These are phyloP conservation scores for Sedum album DNA, from an alignment of 164 flowering plant genomes.

Conservation along the genomic window DNA sequence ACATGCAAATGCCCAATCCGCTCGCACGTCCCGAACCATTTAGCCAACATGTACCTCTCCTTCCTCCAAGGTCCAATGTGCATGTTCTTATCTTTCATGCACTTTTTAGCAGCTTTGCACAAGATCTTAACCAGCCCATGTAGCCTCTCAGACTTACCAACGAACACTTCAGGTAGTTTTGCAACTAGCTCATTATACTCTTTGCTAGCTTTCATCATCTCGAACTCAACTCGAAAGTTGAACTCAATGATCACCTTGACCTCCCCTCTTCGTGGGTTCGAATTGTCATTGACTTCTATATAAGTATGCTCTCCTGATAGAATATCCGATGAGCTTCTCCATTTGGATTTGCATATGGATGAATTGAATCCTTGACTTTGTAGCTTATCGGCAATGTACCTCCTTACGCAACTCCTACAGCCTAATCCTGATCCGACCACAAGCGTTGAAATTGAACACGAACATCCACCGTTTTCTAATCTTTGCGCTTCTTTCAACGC, in stretches of 20 bases:
- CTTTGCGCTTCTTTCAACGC: slow-evolving; percentile 34
- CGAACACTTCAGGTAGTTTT: slow-evolving; percentile 64
- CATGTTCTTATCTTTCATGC: slow-evolving; percentile 90
- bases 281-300: slow-evolving; percentile 53
- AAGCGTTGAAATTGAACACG: slow-evolving; percentile 15
- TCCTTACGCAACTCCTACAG: slow-evolving; percentile 56
- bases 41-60: slow-evolving; percentile 78
- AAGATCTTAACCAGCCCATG: slow-evolving; percentile 43
- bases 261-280: slow-evolving; percentile 36
- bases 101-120: slow-evolving; percentile 64
- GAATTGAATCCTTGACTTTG: slow-evolving; percentile 41
- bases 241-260: slow-evolving; percentile 68
- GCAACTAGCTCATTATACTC: slow-evolving; percentile 55
- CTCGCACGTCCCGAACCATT: slow-evolving; percentile 55
- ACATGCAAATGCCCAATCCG: slow-evolving; percentile 6
- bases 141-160: slow-evolving; percentile 66
- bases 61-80: slow-evolving; percentile 93
- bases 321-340: slow-evolving; percentile 59
- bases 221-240: slow-evolving; percentile 72
- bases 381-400: slow-evolving; percentile 40
- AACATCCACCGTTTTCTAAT: slow-evolving; percentile 36
- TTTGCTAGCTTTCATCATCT: slow-evolving; percentile 71
- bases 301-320: slow-evolving; percentile 80
- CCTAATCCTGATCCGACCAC: slow-evolving; percentile 18
- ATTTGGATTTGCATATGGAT: slow-evolving; percentile 68